These are phyloP conservation scores for Avena eriantha DNA, from an alignment of 176 grass and related monocot species.

Conservation along the genomic window DNA sequence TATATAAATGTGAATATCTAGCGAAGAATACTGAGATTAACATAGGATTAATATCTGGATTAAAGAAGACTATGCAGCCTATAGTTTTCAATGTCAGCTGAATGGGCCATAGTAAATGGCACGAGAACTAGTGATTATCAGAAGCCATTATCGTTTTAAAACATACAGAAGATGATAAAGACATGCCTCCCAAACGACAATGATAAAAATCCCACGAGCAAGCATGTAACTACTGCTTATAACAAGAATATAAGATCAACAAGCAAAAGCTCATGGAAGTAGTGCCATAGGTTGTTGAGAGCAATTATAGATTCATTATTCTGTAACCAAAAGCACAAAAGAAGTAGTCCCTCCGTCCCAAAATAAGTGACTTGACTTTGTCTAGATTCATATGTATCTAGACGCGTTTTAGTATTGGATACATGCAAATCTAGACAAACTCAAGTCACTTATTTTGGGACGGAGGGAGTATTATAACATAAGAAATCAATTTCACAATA, in stretches of 20 bases:
- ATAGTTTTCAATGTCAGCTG: background rate
- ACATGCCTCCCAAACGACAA: constrained; percentile 2
- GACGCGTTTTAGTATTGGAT: too few relatives aligned
- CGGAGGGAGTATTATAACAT: background rate
- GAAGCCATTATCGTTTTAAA: constrained; percentile 17
- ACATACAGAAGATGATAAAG: background rate
- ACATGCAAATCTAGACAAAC: too few relatives aligned
- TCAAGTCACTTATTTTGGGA: too few relatives aligned
- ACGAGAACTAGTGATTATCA: background rate
- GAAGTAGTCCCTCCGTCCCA: too few relatives aligned
- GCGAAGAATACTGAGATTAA: background rate
- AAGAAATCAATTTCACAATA: background rate
- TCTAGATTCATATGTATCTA: too few relatives aligned
- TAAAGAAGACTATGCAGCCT: background rate
- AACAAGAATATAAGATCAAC: background rate
- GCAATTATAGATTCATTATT: background rate
- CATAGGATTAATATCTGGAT: constrained; percentile 9
- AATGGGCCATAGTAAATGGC: background rate
- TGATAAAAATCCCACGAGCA: constrained; percentile 15
- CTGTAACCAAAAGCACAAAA: constrained; percentile 5
- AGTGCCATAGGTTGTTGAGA: background rate
- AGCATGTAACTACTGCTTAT: background rate
- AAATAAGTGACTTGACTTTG: too few relatives aligned
- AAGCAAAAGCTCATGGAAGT: constrained; percentile 13
- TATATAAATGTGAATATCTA: background rate